Evolutionary conservation across 257 asterid genomes (phyloP).

Genomic region (Penstemon eatonii): DNA sequence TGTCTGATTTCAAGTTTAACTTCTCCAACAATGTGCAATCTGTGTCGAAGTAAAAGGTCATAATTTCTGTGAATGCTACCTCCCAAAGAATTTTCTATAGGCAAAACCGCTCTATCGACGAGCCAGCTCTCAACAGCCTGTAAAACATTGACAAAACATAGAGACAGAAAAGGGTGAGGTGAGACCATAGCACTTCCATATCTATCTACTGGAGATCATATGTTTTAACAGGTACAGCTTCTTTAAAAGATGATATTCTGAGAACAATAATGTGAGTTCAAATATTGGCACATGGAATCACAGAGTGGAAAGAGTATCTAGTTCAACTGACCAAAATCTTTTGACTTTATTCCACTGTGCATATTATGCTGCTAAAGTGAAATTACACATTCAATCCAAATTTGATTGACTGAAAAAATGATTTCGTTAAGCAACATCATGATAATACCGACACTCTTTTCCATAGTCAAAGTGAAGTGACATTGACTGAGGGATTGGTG

Average conservation of each 20-base stretch:
- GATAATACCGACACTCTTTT: not conserved
- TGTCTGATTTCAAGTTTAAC: constrained; percentile 88
- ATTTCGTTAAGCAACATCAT: not conserved
- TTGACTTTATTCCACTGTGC: not conserved
- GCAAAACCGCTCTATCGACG: constrained; percentile 96
- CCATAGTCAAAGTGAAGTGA: not conserved
- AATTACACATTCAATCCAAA: not conserved
- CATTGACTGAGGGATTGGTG: constrained; percentile 18
- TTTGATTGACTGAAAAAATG: not conserved
- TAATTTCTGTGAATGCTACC: constrained; percentile 98
- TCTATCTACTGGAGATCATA: not conserved
- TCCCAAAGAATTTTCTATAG: constrained; percentile 94
- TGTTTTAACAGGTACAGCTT: not conserved
- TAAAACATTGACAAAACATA: constrained; percentile 15
- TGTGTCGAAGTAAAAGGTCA: constrained; percentile 90
- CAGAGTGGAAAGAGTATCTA: not conserved
- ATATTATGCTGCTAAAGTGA: not conserved
- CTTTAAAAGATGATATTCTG: not conserved
- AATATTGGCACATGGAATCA: not conserved
- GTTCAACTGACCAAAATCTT: not conserved
- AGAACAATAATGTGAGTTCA: not conserved
- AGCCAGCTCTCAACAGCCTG: constrained; percentile 98
- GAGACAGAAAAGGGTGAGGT: constrained; percentile 11
- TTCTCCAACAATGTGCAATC: constrained; percentile 98
- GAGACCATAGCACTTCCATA: constrained; percentile 20